Evolutionary conservation across 176 grass and related monocot genomes (phyloP).

Genomic region (Oryza rufipogon): DNA sequence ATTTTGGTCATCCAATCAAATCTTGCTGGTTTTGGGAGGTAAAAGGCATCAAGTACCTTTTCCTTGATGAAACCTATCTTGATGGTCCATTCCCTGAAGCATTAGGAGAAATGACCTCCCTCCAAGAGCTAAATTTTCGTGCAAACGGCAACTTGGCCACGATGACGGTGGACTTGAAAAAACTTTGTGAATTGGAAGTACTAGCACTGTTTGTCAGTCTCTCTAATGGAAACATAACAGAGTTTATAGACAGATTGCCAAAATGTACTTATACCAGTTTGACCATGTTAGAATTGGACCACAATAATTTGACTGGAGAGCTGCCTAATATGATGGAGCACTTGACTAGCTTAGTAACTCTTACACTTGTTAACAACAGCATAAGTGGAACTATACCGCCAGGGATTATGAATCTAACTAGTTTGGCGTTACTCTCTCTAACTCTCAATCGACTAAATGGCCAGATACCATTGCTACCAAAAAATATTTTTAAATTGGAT

Average conservation of each 20-base stretch:
- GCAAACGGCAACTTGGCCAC: background rate
- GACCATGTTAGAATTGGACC: background rate
- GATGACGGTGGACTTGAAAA: background rate
- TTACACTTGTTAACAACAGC: constrained; percentile 40
- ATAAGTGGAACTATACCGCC: constrained; percentile 32
- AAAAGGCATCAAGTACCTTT: background rate
- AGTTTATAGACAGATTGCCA: constrained; percentile 8
- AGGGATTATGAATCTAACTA: background rate
- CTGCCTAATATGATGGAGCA: background rate
- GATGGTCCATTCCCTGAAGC: constrained; percentile 4
- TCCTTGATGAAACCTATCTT: background rate
- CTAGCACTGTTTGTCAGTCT: background rate
- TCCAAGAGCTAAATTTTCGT: background rate
- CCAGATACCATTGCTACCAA: background rate
- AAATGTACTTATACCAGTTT: background rate
- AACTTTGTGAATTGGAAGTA: background rate
- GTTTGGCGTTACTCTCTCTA: background rate
- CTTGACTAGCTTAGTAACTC: background rate
- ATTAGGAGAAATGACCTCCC: background rate
- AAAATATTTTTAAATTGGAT: background rate
- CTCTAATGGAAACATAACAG: constrained; percentile 23
- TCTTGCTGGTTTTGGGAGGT: constrained; percentile 51
- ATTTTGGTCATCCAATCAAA: background rate
- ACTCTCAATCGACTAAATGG: background rate
- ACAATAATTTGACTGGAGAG: background rate